phyloP scores from a whole-genome alignment of 2,329 filamentous ascomycete genomes.

The Cryphonectria japonica region DNA sequence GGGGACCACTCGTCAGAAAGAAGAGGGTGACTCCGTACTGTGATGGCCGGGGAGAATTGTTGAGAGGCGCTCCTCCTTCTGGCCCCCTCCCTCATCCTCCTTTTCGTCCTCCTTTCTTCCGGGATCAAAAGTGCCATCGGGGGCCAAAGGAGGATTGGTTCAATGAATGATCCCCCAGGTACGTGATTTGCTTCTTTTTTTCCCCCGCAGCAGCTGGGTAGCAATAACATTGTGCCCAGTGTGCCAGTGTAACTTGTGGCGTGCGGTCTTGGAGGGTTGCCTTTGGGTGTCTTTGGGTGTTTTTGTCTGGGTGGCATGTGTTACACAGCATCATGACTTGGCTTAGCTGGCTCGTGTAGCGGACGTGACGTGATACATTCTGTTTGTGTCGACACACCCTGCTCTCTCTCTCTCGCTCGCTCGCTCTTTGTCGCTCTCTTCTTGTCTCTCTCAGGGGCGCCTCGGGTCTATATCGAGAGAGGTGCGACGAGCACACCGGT shows the following conservation, averaged over 20 bases:
- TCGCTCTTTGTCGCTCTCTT: not conserved
- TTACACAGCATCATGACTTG: constrained; percentile 20
- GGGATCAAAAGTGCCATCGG: not conserved
- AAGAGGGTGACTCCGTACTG: not conserved
- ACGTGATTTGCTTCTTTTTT: not conserved
- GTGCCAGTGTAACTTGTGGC: constrained; percentile 1
- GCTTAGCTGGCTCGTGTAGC: not conserved
- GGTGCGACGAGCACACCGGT: not conserved
- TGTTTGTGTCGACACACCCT: not conserved
- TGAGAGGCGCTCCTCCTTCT: not conserved
- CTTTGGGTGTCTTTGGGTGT: not conserved
- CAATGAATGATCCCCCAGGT: not conserved
- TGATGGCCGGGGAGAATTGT: not conserved
- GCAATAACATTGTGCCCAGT: not conserved
- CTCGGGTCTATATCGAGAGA: too few species aligned
- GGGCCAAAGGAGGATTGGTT: not conserved
- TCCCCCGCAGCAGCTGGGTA: not conserved
- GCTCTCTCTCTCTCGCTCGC: not conserved
- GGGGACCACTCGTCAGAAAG: not conserved
- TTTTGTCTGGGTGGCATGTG: not conserved
- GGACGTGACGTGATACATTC: not conserved
- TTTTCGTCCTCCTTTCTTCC: not conserved
- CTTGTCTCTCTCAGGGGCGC: not conserved
- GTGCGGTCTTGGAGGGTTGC: not conserved
- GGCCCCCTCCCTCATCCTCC: not conserved